Evolutionary conservation across 2,329 filamentous ascomycete genomes (phyloP), one percentile per base, ranked within the genome.

Genomic region (Ophiosphaerella narmari): DNA sequence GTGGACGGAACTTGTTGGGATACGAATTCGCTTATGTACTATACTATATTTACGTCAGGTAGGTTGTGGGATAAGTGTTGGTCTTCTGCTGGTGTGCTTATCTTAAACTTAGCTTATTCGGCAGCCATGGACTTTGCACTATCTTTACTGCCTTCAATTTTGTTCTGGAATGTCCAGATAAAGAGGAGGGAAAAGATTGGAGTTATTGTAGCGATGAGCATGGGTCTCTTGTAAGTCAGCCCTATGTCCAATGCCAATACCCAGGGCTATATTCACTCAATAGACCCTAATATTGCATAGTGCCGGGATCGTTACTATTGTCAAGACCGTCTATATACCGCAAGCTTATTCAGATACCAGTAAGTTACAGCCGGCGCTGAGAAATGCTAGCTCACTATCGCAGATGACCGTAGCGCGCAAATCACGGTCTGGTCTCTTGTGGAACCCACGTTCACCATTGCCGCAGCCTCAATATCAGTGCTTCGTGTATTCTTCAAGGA

Each of bases 111-210:
- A 55, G 52, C 48, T 39, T 56, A 50, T 50, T 53, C 53, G 23
- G 53, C 50, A 14, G 38, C 50, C n/a, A 56, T 56, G 50, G 53
- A 56, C 29, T 33, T 56, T 16, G 50, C 34, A 34, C 43, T 56
- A 26, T 50, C 53, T 29, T 3, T 56, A 2, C 34, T 56, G 13
- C 53, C 53, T 7, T 56, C 50, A 50, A 42, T 42, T 21, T 44
- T 56, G 16, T 18, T 56, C 8, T 50, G 50, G 53, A 40, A 40
- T 9, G 23, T 56, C 8, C 43, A 56, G 26, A 54, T 56, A 50
- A 50, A 50, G 9, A 33, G 32, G 3, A 36, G 43, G 14, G 53
- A 56, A 44, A 56, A 56, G 36, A 48, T 56, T 14, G 53, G 53
- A 42, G 53, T 54, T 35, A 40, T 50, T 18, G 14, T 54, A 7